These are phyloP conservation scores for Aureobasidium mangrovei DNA, from an alignment of 2,329 filamentous ascomycete genomes.

Conservation along the genomic window DNA sequence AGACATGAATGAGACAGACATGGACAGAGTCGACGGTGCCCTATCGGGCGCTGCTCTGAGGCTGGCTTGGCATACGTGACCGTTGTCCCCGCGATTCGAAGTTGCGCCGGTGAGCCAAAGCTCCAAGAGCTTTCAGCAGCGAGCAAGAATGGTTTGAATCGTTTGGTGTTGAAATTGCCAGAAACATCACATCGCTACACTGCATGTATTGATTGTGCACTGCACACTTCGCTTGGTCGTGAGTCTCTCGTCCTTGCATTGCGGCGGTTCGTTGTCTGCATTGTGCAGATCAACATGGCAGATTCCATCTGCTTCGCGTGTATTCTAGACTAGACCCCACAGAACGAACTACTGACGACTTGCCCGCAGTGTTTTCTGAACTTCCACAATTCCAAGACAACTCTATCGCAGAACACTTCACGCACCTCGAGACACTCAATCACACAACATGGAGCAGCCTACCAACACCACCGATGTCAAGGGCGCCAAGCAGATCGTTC, in stretches of 20 bases:
- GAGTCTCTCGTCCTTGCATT: neutral
- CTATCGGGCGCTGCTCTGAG: too few species aligned
- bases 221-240: too few species aligned
- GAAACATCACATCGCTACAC: too few species aligned
- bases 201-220: too few species aligned
- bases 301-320: constrained; percentile 10
- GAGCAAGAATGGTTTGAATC: too few species aligned
- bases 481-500: constrained; percentile 27
- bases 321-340: constrained; percentile 8
- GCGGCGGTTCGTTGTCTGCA: neutral
- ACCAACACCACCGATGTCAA: constrained; percentile 28
- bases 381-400: constrained; percentile 12
- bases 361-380: constrained; percentile 3
- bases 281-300: neutral
- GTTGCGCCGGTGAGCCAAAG: too few species aligned
- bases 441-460: constrained; percentile 24
- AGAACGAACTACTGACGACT: constrained; percentile 10
- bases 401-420: constrained; percentile 14
- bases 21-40: too few species aligned
- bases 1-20: too few species aligned
- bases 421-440: neutral
- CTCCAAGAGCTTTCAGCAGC: too few species aligned
- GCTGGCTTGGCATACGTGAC: too few species aligned
- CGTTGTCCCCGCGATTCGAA: too few species aligned
- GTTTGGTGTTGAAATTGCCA: too few species aligned